These are phyloP conservation scores for Hippophae gyantsensis DNA, from an alignment of 306 rosid genomes.

Conservation along the genomic window DNA sequence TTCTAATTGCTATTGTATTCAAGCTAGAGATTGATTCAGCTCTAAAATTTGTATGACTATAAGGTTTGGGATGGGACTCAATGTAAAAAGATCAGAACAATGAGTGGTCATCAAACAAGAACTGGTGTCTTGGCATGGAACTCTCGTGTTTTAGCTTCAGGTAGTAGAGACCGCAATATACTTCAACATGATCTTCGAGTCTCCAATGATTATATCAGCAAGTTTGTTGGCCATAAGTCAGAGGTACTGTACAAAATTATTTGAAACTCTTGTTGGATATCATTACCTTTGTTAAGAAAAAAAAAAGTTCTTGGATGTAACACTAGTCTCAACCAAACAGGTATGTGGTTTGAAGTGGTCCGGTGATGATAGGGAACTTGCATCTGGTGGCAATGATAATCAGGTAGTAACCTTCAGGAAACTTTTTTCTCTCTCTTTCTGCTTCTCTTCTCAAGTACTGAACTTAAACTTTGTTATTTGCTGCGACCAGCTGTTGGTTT, in stretches of 20 bases:
- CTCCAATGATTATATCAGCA: slow-evolving; percentile 55
- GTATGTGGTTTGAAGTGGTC: slow-evolving; percentile 98
- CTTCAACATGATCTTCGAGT: slow-evolving; percentile 97
- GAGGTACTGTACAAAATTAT: slow-evolving; percentile 39
- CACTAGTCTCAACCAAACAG: slow-evolving; percentile 11
- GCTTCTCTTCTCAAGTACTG: slow-evolving; percentile 1
- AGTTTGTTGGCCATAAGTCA: slow-evolving; percentile 94
- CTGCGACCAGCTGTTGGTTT: slow-evolving; percentile 67
- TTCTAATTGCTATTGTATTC: not conserved
- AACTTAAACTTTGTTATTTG: slow-evolving; percentile 13
- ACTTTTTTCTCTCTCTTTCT: not conserved
- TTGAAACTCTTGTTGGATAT: not conserved
- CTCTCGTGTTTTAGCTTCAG: slow-evolving; percentile 83
- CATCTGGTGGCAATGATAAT: slow-evolving; percentile 99
- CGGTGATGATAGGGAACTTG: slow-evolving; percentile 91
- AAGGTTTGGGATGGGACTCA: slow-evolving; percentile 93
- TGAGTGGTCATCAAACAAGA: slow-evolving; percentile 98
- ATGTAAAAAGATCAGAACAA: slow-evolving; percentile 87
- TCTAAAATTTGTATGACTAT: not conserved
- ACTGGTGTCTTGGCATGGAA: slow-evolving; percentile 97
- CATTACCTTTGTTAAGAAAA: too few species aligned
- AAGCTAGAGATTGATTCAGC: slow-evolving; percentile 7
- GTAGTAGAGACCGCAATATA: slow-evolving; percentile 88
- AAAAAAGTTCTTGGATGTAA: not conserved
- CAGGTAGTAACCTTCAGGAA: slow-evolving; percentile 52